Evolutionary conservation across 225 moss, liverwort and hornwort species (phyloP), one percentile per base, ranked within the genome.

Genomic region (Sphagnum contortum): DNA sequence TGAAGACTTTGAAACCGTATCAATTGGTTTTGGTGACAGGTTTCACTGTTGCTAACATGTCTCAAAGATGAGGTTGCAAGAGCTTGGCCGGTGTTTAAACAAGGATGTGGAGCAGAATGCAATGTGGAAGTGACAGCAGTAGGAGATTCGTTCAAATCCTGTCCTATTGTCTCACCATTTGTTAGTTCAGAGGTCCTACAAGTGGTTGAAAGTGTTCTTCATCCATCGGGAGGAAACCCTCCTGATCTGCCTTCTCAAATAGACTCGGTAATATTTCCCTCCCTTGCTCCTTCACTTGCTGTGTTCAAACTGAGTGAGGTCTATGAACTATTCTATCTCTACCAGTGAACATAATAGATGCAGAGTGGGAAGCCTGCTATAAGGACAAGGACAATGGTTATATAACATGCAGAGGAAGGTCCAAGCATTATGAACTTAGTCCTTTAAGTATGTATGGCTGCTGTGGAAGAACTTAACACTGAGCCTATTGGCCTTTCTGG

Each of bases 1-100:
- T 52, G 52, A 52, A 52, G 52, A 52, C 9, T 52, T 9, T 52
- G 52, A 5, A 6, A 5, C 52, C 7, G 0, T 52, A 52, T 5
- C 52, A 52, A 52, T 52, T 29, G 29, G 9, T 52, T 54, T 51
- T 71, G 69, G 70, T 74, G 46, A 74, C 89, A 94, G 94, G 86
- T 88, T 48, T 89, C 94, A 48, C 84, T 95, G 72, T 59, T 86
- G 64, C 70, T 95, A 76, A 86, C 69, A 51, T 82, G 76, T 69
- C 69, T 95, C 55, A 91, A 86, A 70, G 91, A 95, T 66, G 91
- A 95, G 79, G 70, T 91, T 60, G 58, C 64, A 45, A 89, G 78
- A 75, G 82, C 88, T 50, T 85, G 84, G 81, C 81, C 78, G 62
- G 9, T 61, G 52, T 29, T 29, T 1, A 29, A 29, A 29, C 29